These are phyloP conservation scores for Colletotrichum camelliae DNA, from an alignment of 2,329 filamentous ascomycete genomes.

Conservation along the genomic window DNA sequence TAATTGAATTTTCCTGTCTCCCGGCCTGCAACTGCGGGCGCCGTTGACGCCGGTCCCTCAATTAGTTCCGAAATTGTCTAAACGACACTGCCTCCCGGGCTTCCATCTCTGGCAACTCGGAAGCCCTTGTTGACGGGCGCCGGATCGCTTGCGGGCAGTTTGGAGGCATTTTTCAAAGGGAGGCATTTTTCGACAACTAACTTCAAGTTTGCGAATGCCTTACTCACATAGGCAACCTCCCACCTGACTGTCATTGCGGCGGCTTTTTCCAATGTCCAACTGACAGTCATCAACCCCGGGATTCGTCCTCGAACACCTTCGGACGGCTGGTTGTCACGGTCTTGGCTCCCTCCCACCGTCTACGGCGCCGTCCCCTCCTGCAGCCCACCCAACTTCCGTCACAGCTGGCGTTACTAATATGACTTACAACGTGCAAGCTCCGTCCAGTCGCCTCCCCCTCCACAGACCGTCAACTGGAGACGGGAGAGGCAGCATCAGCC, in stretches of 20 bases:
- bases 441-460: not conserved
- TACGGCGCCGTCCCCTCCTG: not conserved
- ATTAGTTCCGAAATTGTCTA: not conserved
- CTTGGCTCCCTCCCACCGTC: conserved; percentile 19
- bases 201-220: not conserved
- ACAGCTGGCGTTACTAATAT: not conserved
- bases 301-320: not conserved
- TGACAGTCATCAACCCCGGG: not conserved
- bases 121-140: conserved; percentile 1
- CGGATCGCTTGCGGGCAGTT: not conserved
- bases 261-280: not conserved
- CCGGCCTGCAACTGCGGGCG: conserved; percentile 11
- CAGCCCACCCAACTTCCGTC: not conserved
- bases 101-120: conserved; percentile 9
- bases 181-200: not conserved
- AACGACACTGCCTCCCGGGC: conserved; percentile 1
- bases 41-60: not conserved
- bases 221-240: not conserved
- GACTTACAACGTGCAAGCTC: not conserved
- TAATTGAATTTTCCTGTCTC: conserved; percentile 13
- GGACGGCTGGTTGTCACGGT: conserved; percentile 8
- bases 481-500: conserved; percentile 2
- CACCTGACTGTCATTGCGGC: not conserved
- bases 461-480: not conserved
- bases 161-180: not conserved